Evolutionary conservation across 1,284 basidiomycete genomes (phyloP).

Genomic region (Moesziomyces sp.): DNA sequence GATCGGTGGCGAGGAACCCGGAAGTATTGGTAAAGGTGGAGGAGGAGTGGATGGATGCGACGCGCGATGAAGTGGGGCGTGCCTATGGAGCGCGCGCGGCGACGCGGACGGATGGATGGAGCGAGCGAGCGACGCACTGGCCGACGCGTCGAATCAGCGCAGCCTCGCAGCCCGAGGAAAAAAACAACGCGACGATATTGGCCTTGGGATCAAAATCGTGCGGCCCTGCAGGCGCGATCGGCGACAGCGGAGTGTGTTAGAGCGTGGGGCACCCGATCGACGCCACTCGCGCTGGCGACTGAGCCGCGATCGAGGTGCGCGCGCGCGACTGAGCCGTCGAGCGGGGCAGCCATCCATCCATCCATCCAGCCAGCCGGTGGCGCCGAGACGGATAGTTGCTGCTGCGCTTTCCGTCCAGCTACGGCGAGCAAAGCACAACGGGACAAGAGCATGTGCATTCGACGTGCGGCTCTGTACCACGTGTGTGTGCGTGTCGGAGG

Average conservation of each 20-base stretch:
- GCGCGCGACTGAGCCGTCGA: background rate
- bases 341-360: background rate
- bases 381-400: background rate
- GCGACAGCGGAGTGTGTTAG: background rate
- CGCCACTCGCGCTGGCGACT: background rate
- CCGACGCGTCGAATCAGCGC: background rate
- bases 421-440: background rate
- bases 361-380: background rate
- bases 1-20: slow-evolving; percentile 1
- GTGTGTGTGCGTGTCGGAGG: background rate
- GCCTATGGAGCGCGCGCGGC: background rate
- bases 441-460: background rate
- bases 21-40: slow-evolving; percentile 10
- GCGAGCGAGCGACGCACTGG: background rate
- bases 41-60: slow-evolving; percentile 35
- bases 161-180: background rate
- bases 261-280: background rate
- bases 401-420: background rate
- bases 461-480: background rate
- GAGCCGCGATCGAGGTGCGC: background rate
- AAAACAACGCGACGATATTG: background rate
- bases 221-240: background rate
- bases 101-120: background rate
- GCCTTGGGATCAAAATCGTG: background rate
- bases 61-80: slow-evolving; percentile 6